Evolutionary conservation across 371 early-diverging fungal genomes (phyloP).

Genomic region (Mucor mucedo): DNA sequence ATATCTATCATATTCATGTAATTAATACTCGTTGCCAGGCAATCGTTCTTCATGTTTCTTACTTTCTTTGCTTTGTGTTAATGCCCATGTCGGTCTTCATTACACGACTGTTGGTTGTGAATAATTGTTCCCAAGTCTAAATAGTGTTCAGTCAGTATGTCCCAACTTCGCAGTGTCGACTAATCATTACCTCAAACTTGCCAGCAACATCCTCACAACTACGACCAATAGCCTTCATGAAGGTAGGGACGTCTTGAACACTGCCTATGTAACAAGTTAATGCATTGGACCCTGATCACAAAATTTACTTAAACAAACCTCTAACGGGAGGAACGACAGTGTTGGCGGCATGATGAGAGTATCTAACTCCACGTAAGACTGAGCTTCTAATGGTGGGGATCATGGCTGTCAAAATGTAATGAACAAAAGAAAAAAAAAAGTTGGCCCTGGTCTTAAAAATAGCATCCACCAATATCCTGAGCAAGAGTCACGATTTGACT

Average conservation of each 20-base stretch:
- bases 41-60: neutral
- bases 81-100: constrained; percentile 63
- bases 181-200: constrained; percentile 57
- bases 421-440: constrained; percentile 6
- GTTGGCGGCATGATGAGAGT: constrained; percentile 23
- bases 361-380: constrained; percentile 27
- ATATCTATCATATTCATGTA: constrained; percentile 37
- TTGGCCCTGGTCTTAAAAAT: constrained; percentile 8
- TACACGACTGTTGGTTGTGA: constrained; percentile 46
- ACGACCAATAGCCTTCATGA: constrained; percentile 65
- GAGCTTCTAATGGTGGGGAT: constrained; percentile 6
- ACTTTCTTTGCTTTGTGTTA: constrained; percentile 48
- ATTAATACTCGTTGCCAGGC: neutral
- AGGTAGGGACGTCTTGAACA: constrained; percentile 48
- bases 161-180: neutral
- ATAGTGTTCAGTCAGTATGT: neutral
- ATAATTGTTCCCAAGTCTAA: constrained; percentile 69
- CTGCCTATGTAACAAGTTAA: constrained; percentile 40
- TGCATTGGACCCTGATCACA: neutral
- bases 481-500: neutral
- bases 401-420: constrained; percentile 3
- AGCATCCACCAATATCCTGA: neutral
- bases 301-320: constrained; percentile 19
- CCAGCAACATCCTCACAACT: constrained; percentile 60
- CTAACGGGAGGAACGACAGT: constrained; percentile 27